Percentiles rank a stretch among this genome's conserved stretches.
phyloP scores from a whole-genome alignment of 352 stramenopile species.

The Peronospora farinosa region DNA sequence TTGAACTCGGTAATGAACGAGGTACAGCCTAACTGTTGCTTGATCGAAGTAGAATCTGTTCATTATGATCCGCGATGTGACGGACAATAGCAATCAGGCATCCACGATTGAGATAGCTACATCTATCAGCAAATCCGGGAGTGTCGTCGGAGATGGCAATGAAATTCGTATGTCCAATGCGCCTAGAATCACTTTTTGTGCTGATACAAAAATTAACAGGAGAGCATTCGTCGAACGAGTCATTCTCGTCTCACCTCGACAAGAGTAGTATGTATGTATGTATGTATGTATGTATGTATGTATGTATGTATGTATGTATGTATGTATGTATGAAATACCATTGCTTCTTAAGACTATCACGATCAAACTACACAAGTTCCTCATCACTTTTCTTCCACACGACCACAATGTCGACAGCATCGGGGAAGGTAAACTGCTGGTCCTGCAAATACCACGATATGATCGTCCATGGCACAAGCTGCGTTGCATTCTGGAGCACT shows the following conservation, averaged over 20 bases:
- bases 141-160: neutral
- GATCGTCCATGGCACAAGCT: slow-evolving; percentile 21
- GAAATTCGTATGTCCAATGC: neutral
- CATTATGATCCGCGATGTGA: too few species aligned
- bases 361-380: neutral
- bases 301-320: too few species aligned
- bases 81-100: too few species aligned
- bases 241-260: neutral
- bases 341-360: neutral
- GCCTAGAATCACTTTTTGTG: neutral
- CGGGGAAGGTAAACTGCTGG: slow-evolving; percentile 19
- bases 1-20: too few species aligned
- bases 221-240: neutral
- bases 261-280: neutral
- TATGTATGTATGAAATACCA: neutral
- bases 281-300: too few species aligned
- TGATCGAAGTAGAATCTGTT: too few species aligned
- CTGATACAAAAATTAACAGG: neutral
- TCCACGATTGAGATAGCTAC: neutral
- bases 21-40: too few species aligned
- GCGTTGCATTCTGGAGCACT: slow-evolving; percentile 4
- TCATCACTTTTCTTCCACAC: slow-evolving; percentile 7
- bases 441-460: slow-evolving; percentile 29
- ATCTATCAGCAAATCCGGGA: neutral
- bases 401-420: slow-evolving; percentile 20